Conservation (phyloP, 2,329 filamentous ascomycete species). For the Penicillium rolfsii region DNA sequence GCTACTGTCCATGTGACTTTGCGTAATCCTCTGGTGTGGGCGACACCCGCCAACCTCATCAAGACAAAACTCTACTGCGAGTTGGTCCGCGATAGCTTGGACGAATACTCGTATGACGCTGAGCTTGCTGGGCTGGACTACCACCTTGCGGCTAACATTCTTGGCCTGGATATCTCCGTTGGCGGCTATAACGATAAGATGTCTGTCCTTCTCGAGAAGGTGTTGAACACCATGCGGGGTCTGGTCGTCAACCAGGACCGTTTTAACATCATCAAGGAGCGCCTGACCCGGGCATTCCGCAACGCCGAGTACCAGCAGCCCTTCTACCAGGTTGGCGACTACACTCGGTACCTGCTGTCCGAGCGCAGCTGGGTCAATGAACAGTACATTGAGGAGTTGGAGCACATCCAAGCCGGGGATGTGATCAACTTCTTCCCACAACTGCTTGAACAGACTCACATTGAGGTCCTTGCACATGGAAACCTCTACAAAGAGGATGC, state of each 20-base stretch:
- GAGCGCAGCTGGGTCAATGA: slow-evolving; percentile 80
- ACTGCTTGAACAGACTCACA: slow-evolving; percentile 78
- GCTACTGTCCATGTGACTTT: slow-evolving; percentile 82
- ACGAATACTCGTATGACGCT: slow-evolving; percentile 94
- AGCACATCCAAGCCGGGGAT: slow-evolving; percentile 71
- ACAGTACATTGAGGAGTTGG: slow-evolving; percentile 76
- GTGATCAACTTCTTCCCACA: slow-evolving; percentile 78
- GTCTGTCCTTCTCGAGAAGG: slow-evolving; percentile 84
- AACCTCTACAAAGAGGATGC: slow-evolving; percentile 96
- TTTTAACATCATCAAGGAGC: slow-evolving; percentile 90
- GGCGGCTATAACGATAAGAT: slow-evolving; percentile 97
- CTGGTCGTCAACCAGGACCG: slow-evolving; percentile 82
- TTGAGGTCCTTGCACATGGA: slow-evolving; percentile 86
- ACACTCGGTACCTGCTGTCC: slow-evolving; percentile 75
- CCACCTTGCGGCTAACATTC: slow-evolving; percentile 70
- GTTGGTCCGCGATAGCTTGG: slow-evolving; percentile 82
- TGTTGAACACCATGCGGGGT: slow-evolving; percentile 80
- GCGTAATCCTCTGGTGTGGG: slow-evolving; percentile 75
- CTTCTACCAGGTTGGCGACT: slow-evolving; percentile 84
- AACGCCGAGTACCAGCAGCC: slow-evolving; percentile 90
- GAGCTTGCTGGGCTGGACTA: slow-evolving; percentile 90
- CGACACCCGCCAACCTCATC: slow-evolving; percentile 76
- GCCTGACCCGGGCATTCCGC: slow-evolving; percentile 72
- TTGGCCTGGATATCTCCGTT: slow-evolving; percentile 76
- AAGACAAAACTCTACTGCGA: slow-evolving; percentile 81